These are phyloP conservation scores for Eimeria maxima DNA, from an alignment of 169 alveolate species.

Conservation along the genomic window DNA sequence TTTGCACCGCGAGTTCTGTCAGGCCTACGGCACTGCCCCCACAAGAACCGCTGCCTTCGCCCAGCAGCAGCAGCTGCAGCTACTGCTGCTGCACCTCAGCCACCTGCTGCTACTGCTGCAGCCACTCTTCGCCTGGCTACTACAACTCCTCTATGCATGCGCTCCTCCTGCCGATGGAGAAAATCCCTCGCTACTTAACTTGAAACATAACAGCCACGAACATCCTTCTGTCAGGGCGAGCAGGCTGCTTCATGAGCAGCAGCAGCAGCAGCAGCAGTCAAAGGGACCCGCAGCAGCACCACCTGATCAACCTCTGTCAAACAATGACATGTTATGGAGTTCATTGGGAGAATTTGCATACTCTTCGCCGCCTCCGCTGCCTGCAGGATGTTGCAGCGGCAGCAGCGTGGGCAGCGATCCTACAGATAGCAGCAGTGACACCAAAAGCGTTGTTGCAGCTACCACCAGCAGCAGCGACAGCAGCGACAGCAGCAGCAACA, in stretches of 20 bases:
- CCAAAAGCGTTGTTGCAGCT: background rate
- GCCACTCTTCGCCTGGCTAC: slow-evolving; percentile 58
- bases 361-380: slow-evolving; percentile 67
- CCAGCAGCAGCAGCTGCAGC: slow-evolving; percentile 74
- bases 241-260: slow-evolving; percentile 63
- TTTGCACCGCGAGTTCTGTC: slow-evolving; percentile 71
- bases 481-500: background rate
- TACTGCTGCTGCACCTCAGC: slow-evolving; percentile 58
- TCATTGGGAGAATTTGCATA: slow-evolving; percentile 75
- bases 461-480: slow-evolving; percentile 10
- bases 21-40: slow-evolving; percentile 65
- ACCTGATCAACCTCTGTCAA: slow-evolving; percentile 59
- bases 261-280: slow-evolving; percentile 40
- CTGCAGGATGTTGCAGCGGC: slow-evolving; percentile 27
- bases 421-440: slow-evolving; percentile 29
- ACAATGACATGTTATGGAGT: slow-evolving; percentile 81
- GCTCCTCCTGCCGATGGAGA: slow-evolving; percentile 73
- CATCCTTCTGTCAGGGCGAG: slow-evolving; percentile 82
- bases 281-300: slow-evolving; percentile 33
- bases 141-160: slow-evolving; percentile 78
- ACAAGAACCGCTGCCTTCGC: background rate
- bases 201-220: slow-evolving; percentile 76
- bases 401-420: slow-evolving; percentile 38
- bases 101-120: slow-evolving; percentile 75
- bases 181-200: slow-evolving; percentile 72